phyloP scores from a whole-genome alignment of 768 basidiomycete genomes.

The Hericium rajendrae region DNA sequence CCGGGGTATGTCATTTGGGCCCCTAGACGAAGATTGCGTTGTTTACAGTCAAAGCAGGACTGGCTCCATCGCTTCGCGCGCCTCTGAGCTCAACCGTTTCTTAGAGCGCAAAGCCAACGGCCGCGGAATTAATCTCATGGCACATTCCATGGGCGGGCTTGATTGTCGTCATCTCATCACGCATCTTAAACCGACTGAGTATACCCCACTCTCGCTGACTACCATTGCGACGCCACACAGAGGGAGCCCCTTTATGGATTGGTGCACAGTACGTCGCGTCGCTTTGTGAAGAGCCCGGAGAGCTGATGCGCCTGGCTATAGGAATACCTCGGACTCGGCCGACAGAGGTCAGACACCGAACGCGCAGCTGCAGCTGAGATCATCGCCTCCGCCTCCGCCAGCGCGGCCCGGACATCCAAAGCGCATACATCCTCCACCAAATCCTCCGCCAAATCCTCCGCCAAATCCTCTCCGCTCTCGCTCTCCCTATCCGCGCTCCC shows the following conservation, averaged over 20 bases:
- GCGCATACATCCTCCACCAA: background rate
- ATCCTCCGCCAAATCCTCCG: background rate
- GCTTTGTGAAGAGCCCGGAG: background rate
- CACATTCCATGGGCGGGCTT: slow-evolving; percentile 96
- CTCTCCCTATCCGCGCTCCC: slow-evolving; percentile 59
- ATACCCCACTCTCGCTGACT: slow-evolving; percentile 80
- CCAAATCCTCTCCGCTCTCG: background rate
- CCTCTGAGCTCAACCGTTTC: slow-evolving; percentile 63
- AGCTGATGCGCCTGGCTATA: slow-evolving; percentile 20
- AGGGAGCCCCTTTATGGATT: slow-evolving; percentile 98
- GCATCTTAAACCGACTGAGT: slow-evolving; percentile 71
- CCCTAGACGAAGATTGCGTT: background rate
- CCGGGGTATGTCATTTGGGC: slow-evolving; percentile 48
- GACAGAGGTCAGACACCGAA: background rate
- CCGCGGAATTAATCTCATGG: slow-evolving; percentile 84
- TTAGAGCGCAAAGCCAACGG: slow-evolving; percentile 59
- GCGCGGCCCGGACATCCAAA: background rate
- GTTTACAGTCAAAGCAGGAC: slow-evolving; percentile 41
- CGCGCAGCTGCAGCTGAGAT: background rate
- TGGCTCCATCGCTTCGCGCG: slow-evolving; percentile 78
- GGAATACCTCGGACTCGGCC: slow-evolving; percentile 89
- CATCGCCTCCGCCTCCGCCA: background rate
- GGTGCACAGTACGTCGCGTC: slow-evolving; percentile 68
- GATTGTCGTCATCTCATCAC: slow-evolving; percentile 91
- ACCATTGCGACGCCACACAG: slow-evolving; percentile 90